Percentiles rank a stretch among this genome's conserved stretches.
Evolutionary conservation across 1,139 yeast species (phyloP).

Genomic region (Citeromyces siamensis): DNA sequence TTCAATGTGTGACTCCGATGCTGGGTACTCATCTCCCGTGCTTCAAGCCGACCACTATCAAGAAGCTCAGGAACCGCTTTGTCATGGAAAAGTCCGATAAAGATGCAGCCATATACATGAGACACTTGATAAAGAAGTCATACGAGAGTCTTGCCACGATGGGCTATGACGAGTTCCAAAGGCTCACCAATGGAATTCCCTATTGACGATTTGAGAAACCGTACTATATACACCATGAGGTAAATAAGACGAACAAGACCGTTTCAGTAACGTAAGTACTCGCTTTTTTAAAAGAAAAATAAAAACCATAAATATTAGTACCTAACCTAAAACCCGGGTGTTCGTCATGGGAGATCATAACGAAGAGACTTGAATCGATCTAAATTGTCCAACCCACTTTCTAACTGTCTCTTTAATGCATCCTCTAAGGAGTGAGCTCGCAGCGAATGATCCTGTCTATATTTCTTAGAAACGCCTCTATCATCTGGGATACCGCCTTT

Average conservation of each 20-base stretch:
- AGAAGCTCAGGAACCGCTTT: constrained; percentile 65
- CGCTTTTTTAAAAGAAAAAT: too few species aligned
- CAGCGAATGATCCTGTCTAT: background rate
- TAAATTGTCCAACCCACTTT: too few species aligned
- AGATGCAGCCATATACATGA: constrained; percentile 75
- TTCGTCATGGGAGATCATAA: too few species aligned
- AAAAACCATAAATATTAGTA: too few species aligned
- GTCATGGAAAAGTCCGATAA: constrained; percentile 71
- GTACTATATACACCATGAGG: too few species aligned
- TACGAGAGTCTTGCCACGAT: constrained; percentile 83
- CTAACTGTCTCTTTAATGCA: background rate
- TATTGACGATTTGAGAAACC: constrained; percentile 38
- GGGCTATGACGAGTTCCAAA: constrained; percentile 96
- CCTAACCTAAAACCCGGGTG: too few species aligned
- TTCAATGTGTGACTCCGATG: constrained; percentile 86
- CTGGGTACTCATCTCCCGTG: constrained; percentile 93
- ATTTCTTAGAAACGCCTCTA: constrained; percentile 8
- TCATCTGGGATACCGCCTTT: constrained; percentile 46
- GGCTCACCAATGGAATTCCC: constrained; percentile 93
- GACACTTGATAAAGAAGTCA: constrained; percentile 65
- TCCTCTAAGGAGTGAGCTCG: constrained; percentile 1
- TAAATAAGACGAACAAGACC: too few species aligned
- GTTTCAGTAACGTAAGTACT: too few species aligned
- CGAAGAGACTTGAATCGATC: too few species aligned
- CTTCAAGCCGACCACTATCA: constrained; percentile 78